These are phyloP conservation scores for Batkoa obscura DNA, from an alignment of 371 early-diverging fungal species.

Conservation along the genomic window DNA sequence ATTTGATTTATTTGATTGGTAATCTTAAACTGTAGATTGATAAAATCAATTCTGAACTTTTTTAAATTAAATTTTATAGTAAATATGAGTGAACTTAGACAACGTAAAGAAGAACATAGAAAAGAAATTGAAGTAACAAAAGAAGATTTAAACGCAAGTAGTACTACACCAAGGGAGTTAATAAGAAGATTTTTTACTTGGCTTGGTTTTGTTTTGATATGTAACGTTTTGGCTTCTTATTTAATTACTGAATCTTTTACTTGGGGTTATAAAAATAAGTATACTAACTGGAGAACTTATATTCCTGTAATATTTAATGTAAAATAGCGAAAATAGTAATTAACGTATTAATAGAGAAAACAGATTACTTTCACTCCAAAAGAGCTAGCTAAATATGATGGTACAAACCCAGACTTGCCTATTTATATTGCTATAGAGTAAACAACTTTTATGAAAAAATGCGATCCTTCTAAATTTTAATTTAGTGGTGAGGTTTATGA, in stretches of 20 bases:
- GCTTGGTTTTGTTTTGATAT: not conserved
- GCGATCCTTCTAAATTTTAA: not conserved
- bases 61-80: no score
- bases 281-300: constrained; percentile 39
- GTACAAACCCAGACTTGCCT: constrained; percentile 47
- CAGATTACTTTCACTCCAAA: constrained; percentile 39
- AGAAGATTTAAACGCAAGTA: not conserved
- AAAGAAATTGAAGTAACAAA: not conserved
- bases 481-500: constrained; percentile 69
- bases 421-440: constrained; percentile 79
- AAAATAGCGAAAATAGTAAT: not conserved
- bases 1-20: no score
- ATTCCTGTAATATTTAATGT: constrained; percentile 23
- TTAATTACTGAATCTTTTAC: constrained; percentile 55
- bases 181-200: not conserved
- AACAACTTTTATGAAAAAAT: constrained; percentile 7
- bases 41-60: no score
- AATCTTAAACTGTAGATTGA: no score
- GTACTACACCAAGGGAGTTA: no score
- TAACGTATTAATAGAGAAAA: constrained; percentile 11
- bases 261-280: constrained; percentile 57
- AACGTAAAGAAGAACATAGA: not conserved
- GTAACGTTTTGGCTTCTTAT: constrained; percentile 31
- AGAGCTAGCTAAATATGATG: constrained; percentile 62
- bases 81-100: not conserved